These are phyloP conservation scores for Dalechampia spathulata DNA, from an alignment of 441 rosid genomes.

Conservation along the genomic window DNA sequence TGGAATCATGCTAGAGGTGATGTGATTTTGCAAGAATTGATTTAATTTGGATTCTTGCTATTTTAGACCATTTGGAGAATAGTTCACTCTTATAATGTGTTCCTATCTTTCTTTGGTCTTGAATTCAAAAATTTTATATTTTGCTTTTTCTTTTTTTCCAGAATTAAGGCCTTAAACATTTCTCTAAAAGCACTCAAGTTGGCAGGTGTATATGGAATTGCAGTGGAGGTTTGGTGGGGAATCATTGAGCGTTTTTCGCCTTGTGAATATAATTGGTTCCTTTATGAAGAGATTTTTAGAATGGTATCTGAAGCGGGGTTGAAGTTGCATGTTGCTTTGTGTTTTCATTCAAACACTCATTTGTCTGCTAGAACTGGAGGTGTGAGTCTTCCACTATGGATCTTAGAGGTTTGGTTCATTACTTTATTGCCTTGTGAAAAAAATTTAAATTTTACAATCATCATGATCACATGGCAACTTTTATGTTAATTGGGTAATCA, in stretches of 20 bases:
- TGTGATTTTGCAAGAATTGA: too few species aligned
- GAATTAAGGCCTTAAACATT: conserved; percentile 54
- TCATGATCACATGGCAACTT: background rate
- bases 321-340: conserved; percentile 53
- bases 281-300: conserved; percentile 53
- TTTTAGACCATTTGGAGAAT: too few species aligned
- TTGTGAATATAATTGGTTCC: conserved; percentile 48
- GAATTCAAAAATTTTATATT: conserved; percentile 10
- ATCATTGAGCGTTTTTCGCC: conserved; percentile 54
- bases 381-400: conserved; percentile 57
- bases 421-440: background rate
- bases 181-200: conserved; percentile 62
- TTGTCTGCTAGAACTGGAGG: conserved; percentile 36
- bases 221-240: conserved; percentile 73
- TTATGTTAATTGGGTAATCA: background rate
- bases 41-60: too few species aligned
- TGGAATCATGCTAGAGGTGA: too few species aligned
- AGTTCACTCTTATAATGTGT: too few species aligned
- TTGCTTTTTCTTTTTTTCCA: conserved; percentile 27
- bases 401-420: conserved; percentile 15
- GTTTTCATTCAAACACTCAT: conserved; percentile 51
- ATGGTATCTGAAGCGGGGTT: conserved; percentile 44
- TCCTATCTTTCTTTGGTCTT: too few species aligned
- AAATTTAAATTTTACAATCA: background rate
- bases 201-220: conserved; percentile 64